Base-by-base conservation (phyloP, 31 red algal genomes). In the Asparagopsis taxiformis region DNA sequence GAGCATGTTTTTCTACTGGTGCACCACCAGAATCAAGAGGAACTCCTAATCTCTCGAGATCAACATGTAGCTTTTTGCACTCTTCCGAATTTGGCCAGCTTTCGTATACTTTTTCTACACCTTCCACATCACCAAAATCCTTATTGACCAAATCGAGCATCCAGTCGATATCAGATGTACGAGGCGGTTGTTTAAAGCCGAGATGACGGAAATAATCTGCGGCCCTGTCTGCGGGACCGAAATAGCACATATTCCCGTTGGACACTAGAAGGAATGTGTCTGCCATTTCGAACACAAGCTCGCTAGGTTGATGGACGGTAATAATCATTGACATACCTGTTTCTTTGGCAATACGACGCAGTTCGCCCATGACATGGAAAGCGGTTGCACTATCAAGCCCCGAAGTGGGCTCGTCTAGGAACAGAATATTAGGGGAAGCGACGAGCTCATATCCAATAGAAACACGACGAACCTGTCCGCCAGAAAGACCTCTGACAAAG, bases 391-490 rank as follows among this genome's bases (percentile, higher is more conserved):
- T 55, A 33, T 89, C 85, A 2, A 89, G 79, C 0, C 85, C 85
- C 17, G 68, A 62, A n/a, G n/a, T n/a, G n/a, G n/a, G n/a, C n/a
- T n/a, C n/a, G n/a, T n/a, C n/a, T n/a, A n/a, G n/a, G n/a, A 74
- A 48, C 66, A 21, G 75, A 28, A 83, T 61, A 5, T 59, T 32
- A 9, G 85, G 85, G 9, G 30, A 17, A 1, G 55, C 26, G 10
- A 89, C 46, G 17, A 89, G 71, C 66, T 89, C 68, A 9, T 37
- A 38, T n/a, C 78, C 85, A 0, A 89, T 65, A 10, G 79, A 72
- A 0, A 89, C 39, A 6, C 85, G 79, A 34, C 85, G 63, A 41
- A 53, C 74, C 57, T 89, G 85, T 11, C 85, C 85, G 33, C 85
- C 79, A 4, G 76, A 83, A 24, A 82, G 25, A 0, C 85, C 85